A percentile compares a stretch with the other conserved stretches of the same genome.
These are phyloP conservation scores for Lithocarpus polystachyus DNA, from an alignment of 306 rosid genomes.

Conservation along the genomic window DNA sequence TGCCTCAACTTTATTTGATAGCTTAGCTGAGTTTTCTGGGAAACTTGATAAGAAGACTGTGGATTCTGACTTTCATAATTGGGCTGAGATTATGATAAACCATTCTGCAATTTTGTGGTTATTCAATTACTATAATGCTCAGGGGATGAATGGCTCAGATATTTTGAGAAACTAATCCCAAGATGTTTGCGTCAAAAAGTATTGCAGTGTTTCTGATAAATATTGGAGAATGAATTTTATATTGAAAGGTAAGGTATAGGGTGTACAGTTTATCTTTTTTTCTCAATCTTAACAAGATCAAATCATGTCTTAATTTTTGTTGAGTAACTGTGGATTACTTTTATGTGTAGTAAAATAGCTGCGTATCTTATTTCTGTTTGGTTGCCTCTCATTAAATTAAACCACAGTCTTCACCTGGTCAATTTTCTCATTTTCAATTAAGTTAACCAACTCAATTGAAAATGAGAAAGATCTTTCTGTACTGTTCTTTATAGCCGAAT, in stretches of 20 bases:
- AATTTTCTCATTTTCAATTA: too few relatives aligned
- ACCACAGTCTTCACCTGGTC: too few relatives aligned
- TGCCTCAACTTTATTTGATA: slow-evolving; percentile 20
- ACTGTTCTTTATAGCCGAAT: too few relatives aligned
- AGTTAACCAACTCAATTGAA: too few relatives aligned
- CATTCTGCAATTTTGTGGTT: slow-evolving; percentile 32
- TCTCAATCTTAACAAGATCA: not conserved
- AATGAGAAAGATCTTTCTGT: too few relatives aligned
- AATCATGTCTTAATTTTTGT: too few relatives aligned
- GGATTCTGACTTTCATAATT: too few relatives aligned
- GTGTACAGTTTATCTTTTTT: not conserved
- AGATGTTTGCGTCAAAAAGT: not conserved
- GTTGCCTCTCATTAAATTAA: too few relatives aligned
- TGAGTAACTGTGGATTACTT: too few relatives aligned
- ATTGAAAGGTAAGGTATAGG: not conserved
- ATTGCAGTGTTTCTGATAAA: not conserved
- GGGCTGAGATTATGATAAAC: slow-evolving; percentile 17
- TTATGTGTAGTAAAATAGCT: too few relatives aligned
- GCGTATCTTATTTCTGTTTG: too few relatives aligned
- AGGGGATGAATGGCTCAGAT: slow-evolving; percentile 14
- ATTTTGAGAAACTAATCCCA: not conserved
- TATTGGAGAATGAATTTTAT: not conserved
- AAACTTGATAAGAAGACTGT: slow-evolving; percentile 18
- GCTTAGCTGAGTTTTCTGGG: too few relatives aligned
- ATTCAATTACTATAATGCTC: slow-evolving; percentile 19